A percentile compares a stretch with the other conserved stretches of the same genome.
phyloP scores from a whole-genome alignment of 2,329 filamentous ascomycete species.

The Epichloe typhina region DNA sequence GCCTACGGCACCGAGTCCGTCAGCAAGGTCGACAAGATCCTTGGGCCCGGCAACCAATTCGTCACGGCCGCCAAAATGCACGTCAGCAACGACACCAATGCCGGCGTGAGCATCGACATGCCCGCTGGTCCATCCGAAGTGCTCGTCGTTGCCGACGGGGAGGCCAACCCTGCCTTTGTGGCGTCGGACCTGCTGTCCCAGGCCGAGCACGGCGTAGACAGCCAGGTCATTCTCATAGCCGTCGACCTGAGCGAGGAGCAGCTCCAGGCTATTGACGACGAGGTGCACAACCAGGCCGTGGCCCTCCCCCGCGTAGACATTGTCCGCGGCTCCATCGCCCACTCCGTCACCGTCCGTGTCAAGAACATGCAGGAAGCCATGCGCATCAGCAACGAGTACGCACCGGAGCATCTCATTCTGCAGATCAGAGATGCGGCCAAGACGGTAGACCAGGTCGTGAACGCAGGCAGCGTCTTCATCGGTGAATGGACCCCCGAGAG shows the following conservation, averaged over 20 bases:
- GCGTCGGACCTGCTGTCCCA: conserved; percentile 90
- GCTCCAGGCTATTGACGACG: conserved; percentile 75
- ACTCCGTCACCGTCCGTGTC: conserved; percentile 79
- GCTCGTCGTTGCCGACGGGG: conserved; percentile 82
- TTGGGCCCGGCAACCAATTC: conserved; percentile 95
- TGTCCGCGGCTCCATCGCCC: conserved; percentile 75
- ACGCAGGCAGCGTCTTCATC: conserved; percentile 92
- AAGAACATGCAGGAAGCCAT: conserved; percentile 60
- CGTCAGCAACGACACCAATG: conserved; percentile 93
- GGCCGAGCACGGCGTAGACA: conserved; percentile 93
- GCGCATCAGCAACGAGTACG: conserved; percentile 81
- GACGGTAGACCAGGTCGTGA: conserved; percentile 67
- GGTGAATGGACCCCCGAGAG: conserved; percentile 91
- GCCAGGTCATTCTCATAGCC: conserved; percentile 84
- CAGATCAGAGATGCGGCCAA: conserved; percentile 68
- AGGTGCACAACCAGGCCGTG: conserved; percentile 76
- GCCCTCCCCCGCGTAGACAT: conserved; percentile 86
- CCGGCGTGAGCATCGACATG: conserved; percentile 95
- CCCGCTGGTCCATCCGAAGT: conserved; percentile 94
- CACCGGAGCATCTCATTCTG: conserved; percentile 90
- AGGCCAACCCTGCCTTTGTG: conserved; percentile 85
- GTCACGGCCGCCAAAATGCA: conserved; percentile 98
- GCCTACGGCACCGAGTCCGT: conserved; percentile 93
- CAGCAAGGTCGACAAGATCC: conserved; percentile 95
- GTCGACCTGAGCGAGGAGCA: conserved; percentile 63